A percentile compares a stretch with the other conserved stretches of the same genome.
Evolutionary conservation across 805 yeast species (phyloP).

Genomic region (Scheffersomyces lignosus): DNA sequence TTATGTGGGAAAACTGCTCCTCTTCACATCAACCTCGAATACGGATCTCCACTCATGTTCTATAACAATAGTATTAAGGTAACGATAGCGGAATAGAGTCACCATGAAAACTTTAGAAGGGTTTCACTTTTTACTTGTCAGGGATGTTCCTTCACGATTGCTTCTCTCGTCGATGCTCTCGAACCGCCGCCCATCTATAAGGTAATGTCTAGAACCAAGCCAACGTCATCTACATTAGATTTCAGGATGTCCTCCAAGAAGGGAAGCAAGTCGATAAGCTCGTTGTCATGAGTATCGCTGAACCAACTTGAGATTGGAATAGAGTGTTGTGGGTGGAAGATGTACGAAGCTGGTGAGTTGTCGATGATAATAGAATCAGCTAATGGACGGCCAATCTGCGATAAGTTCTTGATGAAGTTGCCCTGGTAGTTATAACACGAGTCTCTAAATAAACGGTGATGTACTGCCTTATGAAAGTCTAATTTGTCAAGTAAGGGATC

Average conservation of each 20-base stretch:
- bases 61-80: no score
- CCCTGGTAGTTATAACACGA: constrained; percentile 93
- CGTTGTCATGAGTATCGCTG: constrained; percentile 96
- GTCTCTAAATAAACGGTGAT: constrained; percentile 92
- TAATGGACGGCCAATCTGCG: constrained; percentile 92
- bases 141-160: no score
- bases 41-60: no score
- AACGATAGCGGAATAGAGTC: no score
- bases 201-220: constrained; percentile 79
- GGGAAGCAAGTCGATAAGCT: constrained; percentile 86
- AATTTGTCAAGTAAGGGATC: constrained; percentile 90
- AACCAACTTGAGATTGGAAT: constrained; percentile 98
- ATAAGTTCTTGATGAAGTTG: constrained; percentile 87
- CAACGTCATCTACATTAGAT: constrained; percentile 76
- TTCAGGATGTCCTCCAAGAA: constrained; percentile 81
- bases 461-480: constrained; percentile 73
- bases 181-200: no score
- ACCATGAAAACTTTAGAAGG: no score
- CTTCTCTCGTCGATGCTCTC: no score
- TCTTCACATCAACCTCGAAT: no score
- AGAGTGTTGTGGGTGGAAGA: constrained; percentile 97
- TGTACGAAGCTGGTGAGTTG: constrained; percentile 97
- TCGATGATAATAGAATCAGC: constrained; percentile 85
- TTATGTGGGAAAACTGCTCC: no score
- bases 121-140: no score